phyloP scores from a whole-genome alignment of 73 alveolate genomes.

The Stentor roeselii region DNA sequence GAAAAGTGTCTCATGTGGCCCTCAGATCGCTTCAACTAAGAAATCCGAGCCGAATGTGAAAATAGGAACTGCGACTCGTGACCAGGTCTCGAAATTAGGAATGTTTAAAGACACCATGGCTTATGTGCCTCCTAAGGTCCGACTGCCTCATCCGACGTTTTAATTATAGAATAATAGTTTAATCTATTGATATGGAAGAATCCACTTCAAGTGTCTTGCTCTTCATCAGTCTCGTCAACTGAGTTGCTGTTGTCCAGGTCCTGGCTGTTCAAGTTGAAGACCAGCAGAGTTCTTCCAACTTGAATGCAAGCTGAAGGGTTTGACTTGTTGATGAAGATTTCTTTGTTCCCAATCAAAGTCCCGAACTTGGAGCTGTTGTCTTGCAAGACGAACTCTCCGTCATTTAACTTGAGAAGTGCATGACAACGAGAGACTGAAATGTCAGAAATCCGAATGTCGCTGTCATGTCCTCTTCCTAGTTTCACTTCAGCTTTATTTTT shows the following conservation, averaged over 20 bases:
- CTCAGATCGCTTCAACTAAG: constrained; percentile 59
- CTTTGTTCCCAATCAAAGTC: constrained; percentile 40
- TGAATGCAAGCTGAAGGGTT: neutral
- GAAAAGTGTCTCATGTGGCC: constrained; percentile 55
- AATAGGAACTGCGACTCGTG: constrained; percentile 68
- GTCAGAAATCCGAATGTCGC: constrained; percentile 56
- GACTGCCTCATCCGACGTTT: constrained; percentile 56
- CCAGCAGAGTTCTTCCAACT: constrained; percentile 21
- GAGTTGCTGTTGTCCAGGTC: neutral
- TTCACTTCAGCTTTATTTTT: constrained; percentile 29
- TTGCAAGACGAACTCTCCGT: constrained; percentile 44
- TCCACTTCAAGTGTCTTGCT: too few species aligned
- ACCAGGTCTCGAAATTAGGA: constrained; percentile 49
- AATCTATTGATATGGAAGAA: too few species aligned
- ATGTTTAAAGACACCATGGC: constrained; percentile 64
- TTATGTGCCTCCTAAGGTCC: constrained; percentile 54
- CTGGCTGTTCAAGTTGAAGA: neutral
- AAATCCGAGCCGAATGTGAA: constrained; percentile 51
- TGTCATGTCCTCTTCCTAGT: constrained; percentile 79
- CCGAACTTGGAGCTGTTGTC: constrained; percentile 69
- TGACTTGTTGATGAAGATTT: neutral
- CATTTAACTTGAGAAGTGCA: constrained; percentile 38
- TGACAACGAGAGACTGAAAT: constrained; percentile 74
- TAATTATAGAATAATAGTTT: constrained; percentile 39
- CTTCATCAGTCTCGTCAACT: constrained; percentile 7